Conservation (phyloP, 78 protist genomes). For the Pirum gemmata region DNA sequence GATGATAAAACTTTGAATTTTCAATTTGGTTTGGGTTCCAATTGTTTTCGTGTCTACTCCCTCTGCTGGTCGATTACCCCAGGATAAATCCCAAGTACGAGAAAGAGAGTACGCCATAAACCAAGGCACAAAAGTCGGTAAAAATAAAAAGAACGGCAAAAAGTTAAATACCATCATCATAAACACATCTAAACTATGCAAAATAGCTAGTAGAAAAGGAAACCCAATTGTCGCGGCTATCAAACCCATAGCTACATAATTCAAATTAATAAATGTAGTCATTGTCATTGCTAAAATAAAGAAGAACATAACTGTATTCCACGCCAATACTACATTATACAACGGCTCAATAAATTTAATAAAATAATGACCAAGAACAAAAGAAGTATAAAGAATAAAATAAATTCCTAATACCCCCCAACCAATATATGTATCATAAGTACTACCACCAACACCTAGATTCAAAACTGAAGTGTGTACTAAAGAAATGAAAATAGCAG, state of each 20-base stretch:
- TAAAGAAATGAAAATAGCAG: constrained; percentile 1
- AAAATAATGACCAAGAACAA: neutral
- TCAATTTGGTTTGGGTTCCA: neutral
- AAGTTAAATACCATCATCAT: constrained; percentile 1
- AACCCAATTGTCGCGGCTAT: neutral
- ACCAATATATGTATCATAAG: too few relatives aligned
- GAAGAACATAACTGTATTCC: neutral
- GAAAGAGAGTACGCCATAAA: constrained; percentile 11
- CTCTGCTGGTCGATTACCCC: constrained; percentile 49
- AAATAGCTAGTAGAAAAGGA: neutral
- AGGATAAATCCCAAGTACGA: constrained; percentile 40
- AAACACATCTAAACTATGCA: neutral
- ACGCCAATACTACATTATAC: neutral
- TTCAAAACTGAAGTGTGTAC: neutral
- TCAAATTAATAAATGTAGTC: neutral
- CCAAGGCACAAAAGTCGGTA: constrained; percentile 21
- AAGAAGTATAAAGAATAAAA: neutral
- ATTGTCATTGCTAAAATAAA: neutral
- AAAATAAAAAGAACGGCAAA: constrained; percentile 19
- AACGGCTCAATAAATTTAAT: constrained; percentile 12
- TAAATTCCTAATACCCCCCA: neutral
- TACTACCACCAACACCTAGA: too few relatives aligned
- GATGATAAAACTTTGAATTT: neutral
- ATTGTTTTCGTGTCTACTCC: too few relatives aligned
- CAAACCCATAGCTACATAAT: neutral